Evolutionary conservation across 2,329 filamentous ascomycete genomes (phyloP).

Genomic region (Zasmidium cellare): DNA sequence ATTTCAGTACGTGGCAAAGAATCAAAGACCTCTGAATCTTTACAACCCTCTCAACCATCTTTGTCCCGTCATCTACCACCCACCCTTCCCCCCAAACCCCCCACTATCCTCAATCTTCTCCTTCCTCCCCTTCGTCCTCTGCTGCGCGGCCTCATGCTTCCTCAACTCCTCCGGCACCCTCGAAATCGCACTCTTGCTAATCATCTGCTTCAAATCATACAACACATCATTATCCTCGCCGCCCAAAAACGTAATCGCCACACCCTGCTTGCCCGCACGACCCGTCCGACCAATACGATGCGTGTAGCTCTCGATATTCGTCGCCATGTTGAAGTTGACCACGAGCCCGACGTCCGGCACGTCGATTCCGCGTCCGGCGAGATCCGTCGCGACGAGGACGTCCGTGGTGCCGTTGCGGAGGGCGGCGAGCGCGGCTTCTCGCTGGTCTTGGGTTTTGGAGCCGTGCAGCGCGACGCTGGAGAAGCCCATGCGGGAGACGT

Average conservation of each 20-base stretch:
- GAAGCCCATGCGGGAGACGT: conserved; percentile 94
- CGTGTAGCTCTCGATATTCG: conserved; percentile 89
- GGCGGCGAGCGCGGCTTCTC: conserved; percentile 86
- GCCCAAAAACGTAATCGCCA: conserved; percentile 92
- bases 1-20: too few species aligned
- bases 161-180: conserved; percentile 88
- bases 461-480: conserved; percentile 88
- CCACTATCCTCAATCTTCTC: conserved; percentile 36
- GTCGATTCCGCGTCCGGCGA: conserved; percentile 96
- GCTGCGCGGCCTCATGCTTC: conserved; percentile 88
- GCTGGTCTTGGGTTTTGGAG: conserved; percentile 95
- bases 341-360: conserved; percentile 91
- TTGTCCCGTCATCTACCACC: too few species aligned
- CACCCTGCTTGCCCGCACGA: conserved; percentile 94
- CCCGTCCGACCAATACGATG: conserved; percentile 96
- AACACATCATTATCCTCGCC: conserved; percentile 86
- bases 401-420: conserved; percentile 78
- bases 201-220: conserved; percentile 92
- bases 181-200: conserved; percentile 83
- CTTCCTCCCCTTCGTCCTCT: conserved; percentile 47
- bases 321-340: conserved; percentile 98
- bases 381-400: conserved; percentile 90
- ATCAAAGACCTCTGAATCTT: too few species aligned
- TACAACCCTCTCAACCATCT: too few species aligned
- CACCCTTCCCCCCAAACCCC: conserved; percentile 38